phyloP scores from a whole-genome alignment of 1,284 basidiomycete species.

The Rhodotorula sp. region DNA sequence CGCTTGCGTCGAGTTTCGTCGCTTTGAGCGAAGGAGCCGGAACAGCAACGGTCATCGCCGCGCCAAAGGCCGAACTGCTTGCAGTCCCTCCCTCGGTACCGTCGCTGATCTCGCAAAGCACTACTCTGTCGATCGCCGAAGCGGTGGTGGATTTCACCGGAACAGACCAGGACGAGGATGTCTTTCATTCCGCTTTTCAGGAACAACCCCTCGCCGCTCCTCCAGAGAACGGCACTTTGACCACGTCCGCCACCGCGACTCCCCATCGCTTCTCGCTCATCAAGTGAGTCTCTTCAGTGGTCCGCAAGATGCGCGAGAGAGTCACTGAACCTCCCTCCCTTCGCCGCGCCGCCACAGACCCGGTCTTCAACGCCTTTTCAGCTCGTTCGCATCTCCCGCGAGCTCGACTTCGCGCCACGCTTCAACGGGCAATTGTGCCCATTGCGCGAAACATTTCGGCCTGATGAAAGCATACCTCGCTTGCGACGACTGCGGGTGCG shows the following conservation, averaged over 20 bases:
- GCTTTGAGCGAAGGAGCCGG: not conserved
- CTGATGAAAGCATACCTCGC: constrained; percentile 73
- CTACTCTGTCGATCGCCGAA: not conserved
- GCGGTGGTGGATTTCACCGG: not conserved
- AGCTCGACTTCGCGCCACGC: not conserved
- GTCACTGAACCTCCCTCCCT: not conserved
- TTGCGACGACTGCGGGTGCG: constrained; percentile 77
- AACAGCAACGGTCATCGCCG: not conserved
- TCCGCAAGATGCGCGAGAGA: too few relatives aligned
- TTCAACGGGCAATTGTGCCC: constrained; percentile 62
- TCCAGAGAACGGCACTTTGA: constrained; percentile 52
- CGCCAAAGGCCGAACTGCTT: not conserved
- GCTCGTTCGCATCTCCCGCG: constrained; percentile 21
- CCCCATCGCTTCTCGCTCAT: constrained; percentile 78
- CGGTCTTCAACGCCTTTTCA: constrained; percentile 58
- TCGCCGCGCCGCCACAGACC: constrained; percentile 48
- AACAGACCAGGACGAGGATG: constrained; percentile 12
- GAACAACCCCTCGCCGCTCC: not conserved
- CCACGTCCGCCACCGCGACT: constrained; percentile 45
- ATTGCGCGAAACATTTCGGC: constrained; percentile 77
- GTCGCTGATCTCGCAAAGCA: not conserved
- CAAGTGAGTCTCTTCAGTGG: constrained; percentile 49
- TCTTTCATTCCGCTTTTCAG: constrained; percentile 58
- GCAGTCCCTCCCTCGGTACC: not conserved
- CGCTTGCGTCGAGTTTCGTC: constrained; percentile 38